Conservation (phyloP, 768 basidiomycete species). For the Naematelia aurantialba region DNA sequence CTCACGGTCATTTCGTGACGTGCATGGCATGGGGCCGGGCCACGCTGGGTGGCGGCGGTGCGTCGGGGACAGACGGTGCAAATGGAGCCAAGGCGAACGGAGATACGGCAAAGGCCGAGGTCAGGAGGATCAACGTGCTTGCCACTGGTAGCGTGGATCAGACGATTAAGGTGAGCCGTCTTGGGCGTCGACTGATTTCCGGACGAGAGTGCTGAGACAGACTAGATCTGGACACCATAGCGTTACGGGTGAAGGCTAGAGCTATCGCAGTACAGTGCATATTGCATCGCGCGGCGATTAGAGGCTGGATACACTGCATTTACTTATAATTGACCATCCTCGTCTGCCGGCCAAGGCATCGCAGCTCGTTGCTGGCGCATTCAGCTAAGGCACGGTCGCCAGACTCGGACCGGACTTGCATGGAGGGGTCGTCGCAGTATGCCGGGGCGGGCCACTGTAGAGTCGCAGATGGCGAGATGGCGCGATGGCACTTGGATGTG, state of each 20-base stretch:
- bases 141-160: conserved; percentile 57
- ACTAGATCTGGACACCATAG: conserved; percentile 23
- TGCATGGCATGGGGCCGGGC: conserved; percentile 74
- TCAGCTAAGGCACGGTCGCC: too few species aligned
- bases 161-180: conserved; percentile 51
- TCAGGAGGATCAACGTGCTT: conserved; percentile 54
- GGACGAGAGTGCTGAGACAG: conserved; percentile 1
- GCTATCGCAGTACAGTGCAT: too few species aligned
- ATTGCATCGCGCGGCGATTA: background rate
- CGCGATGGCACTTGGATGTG: too few species aligned
- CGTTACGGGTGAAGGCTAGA: too few species aligned
- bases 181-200: background rate
- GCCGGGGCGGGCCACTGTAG: too few species aligned
- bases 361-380: too few species aligned
- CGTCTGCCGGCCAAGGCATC: too few species aligned
- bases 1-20: conserved; percentile 78
- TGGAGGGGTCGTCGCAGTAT: too few species aligned
- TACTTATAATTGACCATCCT: background rate
- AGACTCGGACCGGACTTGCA: too few species aligned
- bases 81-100: conserved; percentile 24
- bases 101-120: conserved; percentile 23
- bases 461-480: too few species aligned
- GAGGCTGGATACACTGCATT: background rate
- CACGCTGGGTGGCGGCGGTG: conserved; percentile 40
- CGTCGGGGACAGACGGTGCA: conserved; percentile 4